Base-by-base conservation (phyloP, 1,284 basidiomycete species). In the Trichosporon sp. region DNA sequence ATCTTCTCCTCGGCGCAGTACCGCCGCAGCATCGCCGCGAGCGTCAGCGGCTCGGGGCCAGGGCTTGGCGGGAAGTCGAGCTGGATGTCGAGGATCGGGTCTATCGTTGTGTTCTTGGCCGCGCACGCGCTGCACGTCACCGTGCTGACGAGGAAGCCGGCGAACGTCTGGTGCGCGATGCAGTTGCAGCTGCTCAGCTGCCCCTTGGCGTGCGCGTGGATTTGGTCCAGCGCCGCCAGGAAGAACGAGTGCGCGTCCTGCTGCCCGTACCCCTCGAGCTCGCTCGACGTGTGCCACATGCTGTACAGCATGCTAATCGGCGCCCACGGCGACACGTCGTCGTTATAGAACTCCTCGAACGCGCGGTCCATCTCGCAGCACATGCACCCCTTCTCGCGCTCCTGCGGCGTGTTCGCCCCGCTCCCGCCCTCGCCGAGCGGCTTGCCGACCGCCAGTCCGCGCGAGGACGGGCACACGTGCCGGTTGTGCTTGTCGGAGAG, bases 331-430 rank as follows among this genome's bases (percentile, higher is more conserved):
- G 85, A 80, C n/a, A 85, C 82, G 71, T 90, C 88, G 7, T 88
- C 86, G 0, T 89, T 89, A 76, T 91, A 91, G 32, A 93, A 87
- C 92, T 97, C 94, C 27, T 89, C 85, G 80, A 96, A 96, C 5
- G 98, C 86, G 73, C 88, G 89, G 81, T 98, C 95, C 90, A 99
- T 91, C 82, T 98, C 95, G 81, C 95, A 99, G 68, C 91, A 94
- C 65, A 92, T 91, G 81, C 95, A 99, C 35, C 91, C 80, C 65
- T 77, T 88, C 53, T 89, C 88, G 47, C 85, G 69, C 32, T 78
- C 81, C 4, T 66, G 35, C 1, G 75, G 74, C 11, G 70, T 70
- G 38, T 67, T 63, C 18, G 65, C 66, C 11, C 35, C 23, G 18
- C 62, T 31, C 9, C 44, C 47, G 12, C 32, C 56, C 9, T 65